Percentiles rank a stretch among this genome's conserved stretches.
phyloP scores from a whole-genome alignment of 208 protist genomes.

The Naegleria fowleri region DNA sequence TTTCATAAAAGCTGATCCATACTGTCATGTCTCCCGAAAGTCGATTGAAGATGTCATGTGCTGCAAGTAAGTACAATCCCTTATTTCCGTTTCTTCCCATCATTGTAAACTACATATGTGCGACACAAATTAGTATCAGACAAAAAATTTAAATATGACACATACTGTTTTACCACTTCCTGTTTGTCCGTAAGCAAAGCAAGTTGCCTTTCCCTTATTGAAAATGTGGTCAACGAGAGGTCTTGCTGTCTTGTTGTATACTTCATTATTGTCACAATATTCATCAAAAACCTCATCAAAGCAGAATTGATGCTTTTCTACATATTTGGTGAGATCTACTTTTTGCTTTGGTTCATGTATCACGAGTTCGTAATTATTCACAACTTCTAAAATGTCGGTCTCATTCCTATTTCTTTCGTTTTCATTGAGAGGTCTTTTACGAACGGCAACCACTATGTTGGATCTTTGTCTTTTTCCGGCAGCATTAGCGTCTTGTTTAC shows the following conservation, averaged over 20 bases:
- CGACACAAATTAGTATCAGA: not conserved
- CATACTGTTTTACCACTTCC: constrained; percentile 79
- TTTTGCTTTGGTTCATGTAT: constrained; percentile 85
- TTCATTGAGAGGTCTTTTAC: constrained; percentile 69
- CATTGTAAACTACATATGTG: constrained; percentile 63
- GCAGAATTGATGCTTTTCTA: constrained; percentile 86
- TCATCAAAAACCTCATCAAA: constrained; percentile 91
- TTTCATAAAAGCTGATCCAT: constrained; percentile 87
- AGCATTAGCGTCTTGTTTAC: not conserved
- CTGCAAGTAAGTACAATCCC: constrained; percentile 87
- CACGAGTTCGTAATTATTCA: constrained; percentile 57
- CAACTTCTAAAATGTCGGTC: constrained; percentile 72
- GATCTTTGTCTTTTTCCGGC: not conserved
- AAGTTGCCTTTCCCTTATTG: constrained; percentile 85
- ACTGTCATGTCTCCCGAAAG: constrained; percentile 64
- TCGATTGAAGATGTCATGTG: constrained; percentile 81
- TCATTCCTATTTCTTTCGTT: constrained; percentile 45
- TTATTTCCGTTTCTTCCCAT: constrained; percentile 71
- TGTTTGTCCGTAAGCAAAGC: constrained; percentile 96
- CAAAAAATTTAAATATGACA: not conserved
- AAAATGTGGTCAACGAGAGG: constrained; percentile 92
- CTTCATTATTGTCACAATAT: constrained; percentile 68
- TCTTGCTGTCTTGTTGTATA: constrained; percentile 73
- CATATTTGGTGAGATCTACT: constrained; percentile 91
- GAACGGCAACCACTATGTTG: constrained; percentile 46